These are phyloP conservation scores for Yarrowia sp. DNA, from an alignment of 805 yeast genomes.

Conservation along the genomic window DNA sequence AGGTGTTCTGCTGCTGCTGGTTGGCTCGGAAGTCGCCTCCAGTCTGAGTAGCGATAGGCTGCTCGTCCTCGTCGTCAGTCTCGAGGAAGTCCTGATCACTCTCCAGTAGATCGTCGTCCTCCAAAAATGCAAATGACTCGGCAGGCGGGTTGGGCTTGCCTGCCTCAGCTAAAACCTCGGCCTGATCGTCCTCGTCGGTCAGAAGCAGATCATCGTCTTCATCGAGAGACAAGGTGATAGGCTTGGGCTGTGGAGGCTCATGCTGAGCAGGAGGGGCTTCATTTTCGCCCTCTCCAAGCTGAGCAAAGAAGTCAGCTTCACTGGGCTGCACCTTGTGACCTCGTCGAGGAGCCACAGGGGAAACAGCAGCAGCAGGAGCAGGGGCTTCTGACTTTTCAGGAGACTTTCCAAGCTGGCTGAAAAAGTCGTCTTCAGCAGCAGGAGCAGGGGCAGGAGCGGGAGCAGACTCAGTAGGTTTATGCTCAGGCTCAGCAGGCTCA, in stretches of 20 bases:
- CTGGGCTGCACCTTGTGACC: conserved; percentile 22
- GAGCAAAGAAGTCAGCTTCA: conserved; percentile 14
- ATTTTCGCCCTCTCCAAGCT: conserved; percentile 1
- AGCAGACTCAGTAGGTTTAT: not conserved
- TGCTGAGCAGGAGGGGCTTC: conserved; percentile 1
- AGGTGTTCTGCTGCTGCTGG: conserved; percentile 22
- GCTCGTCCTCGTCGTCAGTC: conserved; percentile 27
- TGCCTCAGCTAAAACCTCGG: conserved; percentile 13
- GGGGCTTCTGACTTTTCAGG: conserved; percentile 15
- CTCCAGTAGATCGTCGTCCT: conserved; percentile 34
- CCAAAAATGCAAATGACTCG: conserved; percentile 26
- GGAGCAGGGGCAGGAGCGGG: not conserved
- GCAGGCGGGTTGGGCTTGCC: conserved; percentile 25
- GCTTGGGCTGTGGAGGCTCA: conserved; percentile 19
- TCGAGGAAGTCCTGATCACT: conserved; percentile 35
- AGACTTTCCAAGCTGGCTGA: conserved; percentile 23
- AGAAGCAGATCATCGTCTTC: conserved; percentile 48
- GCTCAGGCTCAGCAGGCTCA: conserved; percentile 2
- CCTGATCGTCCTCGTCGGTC: conserved; percentile 44
- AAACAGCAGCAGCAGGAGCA: not conserved
- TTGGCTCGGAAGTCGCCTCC: not conserved
- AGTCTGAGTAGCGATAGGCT: conserved; percentile 8
- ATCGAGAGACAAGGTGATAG: conserved; percentile 43
- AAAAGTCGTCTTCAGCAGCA: conserved; percentile 24
- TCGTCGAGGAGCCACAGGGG: not conserved